Evolutionary conservation across 441 rosid genomes (phyloP), one percentile per base, ranked within the genome.

Genomic region (Erysimum cheiri): DNA sequence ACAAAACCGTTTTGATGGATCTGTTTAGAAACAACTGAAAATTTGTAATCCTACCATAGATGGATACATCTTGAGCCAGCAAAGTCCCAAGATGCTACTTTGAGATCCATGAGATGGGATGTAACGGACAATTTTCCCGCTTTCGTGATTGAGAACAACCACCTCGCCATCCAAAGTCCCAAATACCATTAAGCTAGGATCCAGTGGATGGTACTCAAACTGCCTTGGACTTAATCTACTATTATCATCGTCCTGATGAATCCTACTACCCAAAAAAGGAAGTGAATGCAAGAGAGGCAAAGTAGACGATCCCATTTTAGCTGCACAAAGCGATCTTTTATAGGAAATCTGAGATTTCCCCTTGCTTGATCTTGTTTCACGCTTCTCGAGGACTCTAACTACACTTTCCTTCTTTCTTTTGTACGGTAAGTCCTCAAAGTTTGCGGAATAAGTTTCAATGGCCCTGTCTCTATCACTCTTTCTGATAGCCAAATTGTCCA

Each of bases 81-180:
- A 94, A 71, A 94, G 93, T 47, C 99, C 99, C 85, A 92, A 79
- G 48, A 94, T 87, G 49, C 92, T 92, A 74, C 87, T 90, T 84
- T 78, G 83, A 57, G 83, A 92, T 63, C 98, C 97, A 48, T 78
- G 56, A 14, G 93, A 92, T 43, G 97, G 87, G 15, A 92, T 81
- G 77, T 84, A 85, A 67, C 92, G 73, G 43, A 86, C 89, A 67
- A 88, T 70, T 78, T 88, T 88, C 70, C 80, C 89, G 60, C 74
- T 90, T 81, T 92, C 98, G 44, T 92, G 96, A 84, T 94, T 94
- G 67, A 94, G 76, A 57, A 90, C 91, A 63, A 92, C 85, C 19
- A 94, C 87, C 80, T 92, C 98, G 31, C 99, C 99, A 59, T 94
- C 98, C 70, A 94, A 74, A 73, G 97, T 92, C 53, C 98, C 98